Evolutionary conservation across 148 eudicot genomes (phyloP), one percentile per base, ranked within the genome.

Genomic region (Amaranthus cruentus): DNA sequence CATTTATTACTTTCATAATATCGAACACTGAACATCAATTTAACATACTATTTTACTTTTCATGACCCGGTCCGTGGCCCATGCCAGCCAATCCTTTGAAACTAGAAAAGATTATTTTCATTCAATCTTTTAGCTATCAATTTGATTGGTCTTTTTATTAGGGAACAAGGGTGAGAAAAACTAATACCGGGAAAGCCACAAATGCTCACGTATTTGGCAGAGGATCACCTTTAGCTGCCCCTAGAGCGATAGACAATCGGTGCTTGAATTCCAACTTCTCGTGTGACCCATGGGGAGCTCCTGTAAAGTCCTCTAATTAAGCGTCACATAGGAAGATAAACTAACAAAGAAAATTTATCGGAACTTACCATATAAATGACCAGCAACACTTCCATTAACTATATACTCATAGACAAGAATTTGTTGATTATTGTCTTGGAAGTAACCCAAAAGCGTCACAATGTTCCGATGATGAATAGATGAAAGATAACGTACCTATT

Each of bases 221-320:
- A 89, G 76, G 97, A 89, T 94, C 98, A 94, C 98, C 98, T 94
- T 94, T 94, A 91, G 98, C 98, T 83, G 97, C 97, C 84, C 97
- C 98, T 74, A 94, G 84, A 81, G 98, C 98, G 83, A 94, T 91
- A 42, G 97, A 78, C 77, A 94, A 91, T 81, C 98, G 84, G 81
- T 91, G 98, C 93, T 91, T 94, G 86, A 94, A 94, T 82, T 94
- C 98, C 76, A 94, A 85, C 84, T 91, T 94, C 83, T 94, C 98
- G 65, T 79, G 77, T 15, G 97, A 83, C 74, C 81, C 91, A 75
- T 84, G 88, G 79, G 88, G 83, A 67, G 85, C 83, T 51, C 97
- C 98, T 94, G 89, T 72, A 83, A 75, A 71, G 47, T 65, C 18
- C 38, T 28, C 12, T 42, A 64, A 70, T 67, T 76, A 65, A 60